These are phyloP conservation scores for Rheum nobile DNA, from an alignment of 148 eudicot genomes.

Conservation along the genomic window DNA sequence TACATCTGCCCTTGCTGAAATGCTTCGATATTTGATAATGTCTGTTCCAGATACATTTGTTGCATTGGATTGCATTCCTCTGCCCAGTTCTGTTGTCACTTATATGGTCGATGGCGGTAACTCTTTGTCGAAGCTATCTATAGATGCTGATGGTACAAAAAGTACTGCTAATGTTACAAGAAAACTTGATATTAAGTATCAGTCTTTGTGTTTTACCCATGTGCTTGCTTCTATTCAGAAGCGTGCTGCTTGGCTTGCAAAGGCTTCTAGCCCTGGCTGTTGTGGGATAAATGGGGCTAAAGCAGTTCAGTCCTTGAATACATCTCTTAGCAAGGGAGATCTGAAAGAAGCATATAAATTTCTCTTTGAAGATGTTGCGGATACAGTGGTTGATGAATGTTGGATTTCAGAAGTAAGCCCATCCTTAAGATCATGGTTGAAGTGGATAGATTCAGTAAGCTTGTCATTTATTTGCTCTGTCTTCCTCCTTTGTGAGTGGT, in stretches of 20 bases:
- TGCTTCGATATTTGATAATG: slow-evolving; percentile 75
- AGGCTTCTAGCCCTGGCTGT: slow-evolving; percentile 64
- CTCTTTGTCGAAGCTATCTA: slow-evolving; percentile 23
- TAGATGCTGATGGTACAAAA: slow-evolving; percentile 27
- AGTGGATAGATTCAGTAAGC: slow-evolving; percentile 50
- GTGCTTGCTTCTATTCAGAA: slow-evolving; percentile 68
- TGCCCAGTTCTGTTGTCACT: slow-evolving; percentile 47
- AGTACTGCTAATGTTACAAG: slow-evolving; percentile 28
- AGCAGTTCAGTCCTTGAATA: slow-evolving; percentile 65
- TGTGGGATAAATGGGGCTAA: slow-evolving; percentile 71
- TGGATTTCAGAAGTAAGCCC: slow-evolving; percentile 76
- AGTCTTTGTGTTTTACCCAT: slow-evolving; percentile 44
- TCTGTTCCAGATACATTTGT: slow-evolving; percentile 94
- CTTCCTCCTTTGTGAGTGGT: slow-evolving; percentile 93
- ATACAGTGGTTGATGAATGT: slow-evolving; percentile 46
- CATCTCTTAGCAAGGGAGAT: slow-evolving; percentile 65
- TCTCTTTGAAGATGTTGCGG: slow-evolving; percentile 52
- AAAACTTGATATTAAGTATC: slow-evolving; percentile 30
- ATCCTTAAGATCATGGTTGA: slow-evolving; percentile 55
- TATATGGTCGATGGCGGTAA: slow-evolving; percentile 29
- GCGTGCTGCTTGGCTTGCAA: slow-evolving; percentile 44
- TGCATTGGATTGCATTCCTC: slow-evolving; percentile 81
- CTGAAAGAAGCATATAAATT: slow-evolving; percentile 42
- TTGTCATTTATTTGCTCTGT: slow-evolving; percentile 56
- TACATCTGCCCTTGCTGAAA: slow-evolving; percentile 60